Percentiles rank a stretch among this genome's conserved stretches.
phyloP scores from a whole-genome alignment of 2,329 filamentous ascomycete species.

The Clarireedia hainanense region DNA sequence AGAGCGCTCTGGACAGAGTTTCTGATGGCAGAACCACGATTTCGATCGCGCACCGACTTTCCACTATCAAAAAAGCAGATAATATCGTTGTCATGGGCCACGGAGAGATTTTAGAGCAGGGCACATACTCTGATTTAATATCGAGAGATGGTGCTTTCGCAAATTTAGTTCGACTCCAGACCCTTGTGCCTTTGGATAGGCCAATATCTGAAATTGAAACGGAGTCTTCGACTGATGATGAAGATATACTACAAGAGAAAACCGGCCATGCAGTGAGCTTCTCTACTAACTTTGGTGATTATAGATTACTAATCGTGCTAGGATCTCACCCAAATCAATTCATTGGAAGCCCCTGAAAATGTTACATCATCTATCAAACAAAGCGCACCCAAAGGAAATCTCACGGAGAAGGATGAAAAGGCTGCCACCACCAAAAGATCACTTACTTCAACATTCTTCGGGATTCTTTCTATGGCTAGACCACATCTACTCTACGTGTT shows the following conservation, averaged over 20 bases:
- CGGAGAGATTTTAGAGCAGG: conserved; percentile 67
- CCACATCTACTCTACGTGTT: neutral
- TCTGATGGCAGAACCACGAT: conserved; percentile 79
- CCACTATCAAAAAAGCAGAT: conserved; percentile 84
- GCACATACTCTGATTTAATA: conserved; percentile 65
- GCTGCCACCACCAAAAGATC: neutral
- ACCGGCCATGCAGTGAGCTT: neutral
- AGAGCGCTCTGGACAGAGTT: conserved; percentile 74
- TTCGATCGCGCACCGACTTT: conserved; percentile 85
- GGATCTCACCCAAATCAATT: neutral
- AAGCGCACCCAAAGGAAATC: neutral
- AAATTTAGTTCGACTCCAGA: conserved; percentile 13
- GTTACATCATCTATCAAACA: neutral
- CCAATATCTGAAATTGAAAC: neutral
- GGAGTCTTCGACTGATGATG: neutral
- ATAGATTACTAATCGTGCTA: neutral
- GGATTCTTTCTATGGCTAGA: conserved; percentile 4
- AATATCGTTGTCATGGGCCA: conserved; percentile 73
- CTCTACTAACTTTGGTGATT: neutral
- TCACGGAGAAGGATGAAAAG: neutral
- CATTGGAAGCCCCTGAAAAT: neutral
- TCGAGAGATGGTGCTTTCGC: conserved; percentile 41
- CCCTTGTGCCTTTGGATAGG: neutral
- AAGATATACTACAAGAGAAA: neutral
- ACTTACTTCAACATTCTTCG: neutral